Conservation (phyloP, 2,329 filamentous ascomycete genomes). For the Fusarium falciforme region DNA sequence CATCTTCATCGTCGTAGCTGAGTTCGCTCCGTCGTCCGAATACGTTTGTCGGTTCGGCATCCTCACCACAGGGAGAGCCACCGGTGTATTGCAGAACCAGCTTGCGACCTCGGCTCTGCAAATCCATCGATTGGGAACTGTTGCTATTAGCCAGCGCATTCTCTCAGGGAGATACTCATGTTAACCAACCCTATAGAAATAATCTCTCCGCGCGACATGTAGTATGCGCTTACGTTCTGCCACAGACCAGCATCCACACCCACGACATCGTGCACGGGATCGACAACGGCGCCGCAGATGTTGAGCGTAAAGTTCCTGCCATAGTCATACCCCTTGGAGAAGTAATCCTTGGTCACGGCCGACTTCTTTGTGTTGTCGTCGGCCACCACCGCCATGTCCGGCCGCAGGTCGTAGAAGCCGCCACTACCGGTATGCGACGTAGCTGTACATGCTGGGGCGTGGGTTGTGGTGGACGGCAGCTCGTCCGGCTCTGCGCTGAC, state of each 20-base stretch:
- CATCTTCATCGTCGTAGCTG: slow-evolving; percentile 44
- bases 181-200: slow-evolving; percentile 78
- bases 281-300: slow-evolving; percentile 81
- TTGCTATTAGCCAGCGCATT: slow-evolving; percentile 19
- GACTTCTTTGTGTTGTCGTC: slow-evolving; percentile 56
- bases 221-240: slow-evolving; percentile 84
- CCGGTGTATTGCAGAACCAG: slow-evolving; percentile 81
- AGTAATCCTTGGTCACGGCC: slow-evolving; percentile 63
- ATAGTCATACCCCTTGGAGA: slow-evolving; percentile 80
- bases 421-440: slow-evolving; percentile 66
- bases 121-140: slow-evolving; percentile 61
- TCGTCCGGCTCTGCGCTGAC: slow-evolving; percentile 49
- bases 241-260: slow-evolving; percentile 72
- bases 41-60: slow-evolving; percentile 50
- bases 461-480: slow-evolving; percentile 55
- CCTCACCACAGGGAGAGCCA: slow-evolving; percentile 77
- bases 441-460: slow-evolving; percentile 65
- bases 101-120: slow-evolving; percentile 75
- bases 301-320: slow-evolving; percentile 86
- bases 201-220: slow-evolving; percentile 71
- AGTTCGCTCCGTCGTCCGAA: slow-evolving; percentile 37
- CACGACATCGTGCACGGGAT: slow-evolving; percentile 70
- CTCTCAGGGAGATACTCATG: neutral
- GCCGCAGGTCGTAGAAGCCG: slow-evolving; percentile 69
- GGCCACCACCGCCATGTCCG: slow-evolving; percentile 61